Evolutionary conservation across 2,329 filamentous ascomycete genomes (phyloP), one percentile per base, ranked within the genome.

Genomic region (Aspergillus niger): DNA sequence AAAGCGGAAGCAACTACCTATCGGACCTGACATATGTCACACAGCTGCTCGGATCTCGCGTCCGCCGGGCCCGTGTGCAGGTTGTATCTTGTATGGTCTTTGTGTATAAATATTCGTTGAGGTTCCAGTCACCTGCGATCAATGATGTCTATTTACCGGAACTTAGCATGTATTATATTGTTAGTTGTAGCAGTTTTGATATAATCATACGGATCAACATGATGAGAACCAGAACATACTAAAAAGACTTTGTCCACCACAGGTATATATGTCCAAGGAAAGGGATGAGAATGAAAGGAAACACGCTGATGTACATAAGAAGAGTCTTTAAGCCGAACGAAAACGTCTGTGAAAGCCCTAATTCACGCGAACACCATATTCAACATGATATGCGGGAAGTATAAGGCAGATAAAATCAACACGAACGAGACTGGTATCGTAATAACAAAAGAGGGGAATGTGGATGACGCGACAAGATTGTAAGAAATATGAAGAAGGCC

Each of bases 361-460:
- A 20, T 22, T 8, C 15, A 17, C 26, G 47, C 17, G 17, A 50
- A 17, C 7, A 17, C n/a, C 26, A 10, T 50, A 17, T 50, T 15
- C 15, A 50, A 32, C n/a, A 28, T 32, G 26, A 50, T 10, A 32
- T 32, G 26, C 47, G 17, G 17, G 8, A 24, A 24, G 24, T 20
- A 22, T 30, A 15, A 50, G 24, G 24, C 32, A 4, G 10, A 55
- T 41, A 30, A 55, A 57, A 22, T 22, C 58, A 52, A 58, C 7
- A 39, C 43, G 50, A 56, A 55, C 56, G 58, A 59, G 58, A 43
- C 52, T 65, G 62, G 65, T 66, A 66, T 67, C 65, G 57, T 65
- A 52, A 50, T 22, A 57, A 54, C 36, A 53, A 41, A 53, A 32
- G 32, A 60, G 50, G 39, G 60, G 47, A 61, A 54, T 48, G 43